These are phyloP conservation scores for Anastatica hierochuntica DNA, from an alignment of 345 rosid genomes.

Conservation along the genomic window DNA sequence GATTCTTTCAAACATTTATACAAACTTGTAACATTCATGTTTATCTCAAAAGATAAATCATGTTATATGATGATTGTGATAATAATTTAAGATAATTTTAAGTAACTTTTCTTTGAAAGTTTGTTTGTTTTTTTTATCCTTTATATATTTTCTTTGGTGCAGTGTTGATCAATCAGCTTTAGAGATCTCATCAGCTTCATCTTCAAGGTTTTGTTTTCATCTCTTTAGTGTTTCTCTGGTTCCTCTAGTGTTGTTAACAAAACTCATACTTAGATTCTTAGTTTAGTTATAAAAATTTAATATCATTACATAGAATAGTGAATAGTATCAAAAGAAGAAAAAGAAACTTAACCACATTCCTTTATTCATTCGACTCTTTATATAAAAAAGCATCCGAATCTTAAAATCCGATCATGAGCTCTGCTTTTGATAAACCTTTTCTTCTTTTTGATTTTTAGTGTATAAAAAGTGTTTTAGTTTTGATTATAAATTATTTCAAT, in stretches of 20 bases:
- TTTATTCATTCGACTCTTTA: no score
- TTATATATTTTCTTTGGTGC: slow-evolving; percentile 12
- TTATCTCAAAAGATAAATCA: no score
- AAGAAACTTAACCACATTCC: no score
- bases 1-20: slow-evolving; percentile 1
- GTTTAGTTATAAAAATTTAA: no score
- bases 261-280: slow-evolving; percentile 8
- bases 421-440: no score
- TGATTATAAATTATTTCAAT: no score
- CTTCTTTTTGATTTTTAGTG: no score
- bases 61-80: not conserved
- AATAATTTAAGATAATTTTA: slow-evolving; percentile 2
- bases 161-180: slow-evolving; percentile 18
- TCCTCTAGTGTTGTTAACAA: slow-evolving; percentile 20
- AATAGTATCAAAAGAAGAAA: no score
- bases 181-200: slow-evolving; percentile 14
- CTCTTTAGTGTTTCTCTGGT: slow-evolving; percentile 24
- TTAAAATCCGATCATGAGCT: no score
- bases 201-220: slow-evolving; percentile 16
- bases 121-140: slow-evolving; percentile 12
- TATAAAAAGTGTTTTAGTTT: no score
- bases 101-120: not conserved
- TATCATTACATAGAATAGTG: no score
- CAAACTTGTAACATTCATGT: slow-evolving; percentile 7
- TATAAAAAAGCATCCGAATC: no score